These are phyloP conservation scores for Pichia eremophila DNA, from an alignment of 805 yeast genomes.

Conservation along the genomic window DNA sequence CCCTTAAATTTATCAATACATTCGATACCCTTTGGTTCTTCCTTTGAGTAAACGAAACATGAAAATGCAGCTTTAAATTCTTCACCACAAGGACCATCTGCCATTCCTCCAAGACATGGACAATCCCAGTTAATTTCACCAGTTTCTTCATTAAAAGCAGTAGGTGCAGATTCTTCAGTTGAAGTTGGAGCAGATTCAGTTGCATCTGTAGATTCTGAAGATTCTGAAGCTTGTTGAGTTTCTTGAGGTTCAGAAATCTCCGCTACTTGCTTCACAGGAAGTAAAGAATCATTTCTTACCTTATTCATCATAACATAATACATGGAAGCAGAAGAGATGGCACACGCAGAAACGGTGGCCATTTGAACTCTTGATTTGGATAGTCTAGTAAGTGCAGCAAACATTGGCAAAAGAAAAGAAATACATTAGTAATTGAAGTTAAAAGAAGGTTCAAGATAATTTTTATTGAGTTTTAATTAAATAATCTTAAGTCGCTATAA, in stretches of 20 bases:
- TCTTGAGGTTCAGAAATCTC: not conserved
- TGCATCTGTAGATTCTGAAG: too few relatives aligned
- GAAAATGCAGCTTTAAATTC: constrained; percentile 91
- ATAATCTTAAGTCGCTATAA: too few relatives aligned
- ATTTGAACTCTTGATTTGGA: not conserved
- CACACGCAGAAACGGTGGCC: constrained; percentile 11
- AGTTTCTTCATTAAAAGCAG: constrained; percentile 88
- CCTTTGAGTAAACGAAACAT: constrained; percentile 87
- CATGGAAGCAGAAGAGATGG: constrained; percentile 11
- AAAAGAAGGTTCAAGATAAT: too few relatives aligned
- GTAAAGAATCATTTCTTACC: constrained; percentile 9
- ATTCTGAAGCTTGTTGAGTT: too few relatives aligned
- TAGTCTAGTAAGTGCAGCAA: too few relatives aligned
- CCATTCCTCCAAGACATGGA: constrained; percentile 99
- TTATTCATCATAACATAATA: constrained; percentile 7
- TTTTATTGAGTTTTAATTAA: too few relatives aligned
- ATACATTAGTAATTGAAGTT: too few relatives aligned
- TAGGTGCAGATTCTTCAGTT: constrained; percentile 25
- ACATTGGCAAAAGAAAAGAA: too few relatives aligned
- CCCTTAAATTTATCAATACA: constrained; percentile 82
- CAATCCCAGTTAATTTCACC: constrained; percentile 99
- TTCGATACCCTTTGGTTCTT: constrained; percentile 94
- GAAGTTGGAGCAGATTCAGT: constrained; percentile 10
- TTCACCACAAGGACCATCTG: constrained; percentile 96
- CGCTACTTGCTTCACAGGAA: not conserved